Base-by-base conservation (phyloP, 345 rosid species). In the Eucalyptus urophylla region DNA sequence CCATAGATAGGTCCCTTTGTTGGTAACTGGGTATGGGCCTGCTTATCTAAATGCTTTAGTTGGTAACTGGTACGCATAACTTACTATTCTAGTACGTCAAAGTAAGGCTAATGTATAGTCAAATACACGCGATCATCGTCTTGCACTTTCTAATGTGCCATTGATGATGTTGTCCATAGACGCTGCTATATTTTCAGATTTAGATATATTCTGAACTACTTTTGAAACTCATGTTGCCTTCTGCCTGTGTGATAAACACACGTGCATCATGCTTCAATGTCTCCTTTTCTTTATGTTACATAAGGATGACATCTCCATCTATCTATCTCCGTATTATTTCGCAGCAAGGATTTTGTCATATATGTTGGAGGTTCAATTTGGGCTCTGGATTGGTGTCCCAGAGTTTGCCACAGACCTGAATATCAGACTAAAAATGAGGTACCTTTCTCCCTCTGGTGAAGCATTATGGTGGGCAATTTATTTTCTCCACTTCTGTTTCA, bases 351-450 rank as follows among this genome's bases (percentile, higher is more conserved):
- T 89, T 96, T 95, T 89, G 92, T 97, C 65, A 93, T 96, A 95
- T 92, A 94, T 87, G 96, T 94, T 90, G 99, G 99, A 89, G 99
- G 99, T 62, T 93, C 98, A 83, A 95, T 95, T 92, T 98, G 96
- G 99, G 97, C 95, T 86, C 87, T 98, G 92, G 98, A 98, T 93
- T 97, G 99, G 99, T 95, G 98, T 87, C 99, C 99, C 72, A 91
- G 94, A 90, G 88, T 90, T 94, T 92, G 92, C 89, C 92, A 86
- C 88, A 92, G 86, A 91, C 91, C 94, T 53, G 95, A 90, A 87
- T 88, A 87, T 90, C 92, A 37, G 72, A 89, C 93, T 88, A 98
- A 93, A 90, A 92, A 94, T 72, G 98, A 98, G 98, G 99, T 97
- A 92, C 51, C 91, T 89, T 69, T 86, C 87, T 49, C 19, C 43